These are phyloP conservation scores for Ascochyta fabae DNA, from an alignment of 2,329 filamentous ascomycete species.

Conservation along the genomic window DNA sequence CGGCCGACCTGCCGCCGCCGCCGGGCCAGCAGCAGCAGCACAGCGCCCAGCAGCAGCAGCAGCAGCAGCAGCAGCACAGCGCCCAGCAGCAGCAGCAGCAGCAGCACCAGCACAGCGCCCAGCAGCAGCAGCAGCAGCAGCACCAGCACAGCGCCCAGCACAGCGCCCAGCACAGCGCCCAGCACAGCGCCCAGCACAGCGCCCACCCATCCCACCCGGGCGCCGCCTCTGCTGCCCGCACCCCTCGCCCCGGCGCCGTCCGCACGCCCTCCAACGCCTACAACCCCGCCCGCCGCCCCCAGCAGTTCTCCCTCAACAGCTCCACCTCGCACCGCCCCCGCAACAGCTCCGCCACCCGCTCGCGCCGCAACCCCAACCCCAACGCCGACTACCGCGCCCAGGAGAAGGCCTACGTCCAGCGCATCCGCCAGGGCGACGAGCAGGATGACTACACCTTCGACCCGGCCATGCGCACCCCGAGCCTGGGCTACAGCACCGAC, in stretches of 20 bases:
- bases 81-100: constrained; percentile 17
- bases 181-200: no score
- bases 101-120: no score
- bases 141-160: constrained; percentile 7
- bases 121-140: constrained; percentile 17
- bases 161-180: constrained; percentile 27
- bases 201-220: constrained; percentile 6
- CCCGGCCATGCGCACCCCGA: constrained; percentile 70
- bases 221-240: constrained; percentile 28
- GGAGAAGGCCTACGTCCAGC: constrained; percentile 93
- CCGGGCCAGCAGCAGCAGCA: constrained; percentile 23
- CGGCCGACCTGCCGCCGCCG: constrained; percentile 34
- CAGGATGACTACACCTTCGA: constrained; percentile 71
- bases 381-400: constrained; percentile 80
- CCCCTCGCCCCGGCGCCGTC: constrained; percentile 51
- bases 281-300: constrained; percentile 55
- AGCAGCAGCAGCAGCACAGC: constrained; percentile 9
- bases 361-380: constrained; percentile 70
- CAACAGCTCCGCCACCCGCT: constrained; percentile 63
- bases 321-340: constrained; percentile 56
- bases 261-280: constrained; percentile 59
- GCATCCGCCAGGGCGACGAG: constrained; percentile 78
- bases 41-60: constrained; percentile 30
- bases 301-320: constrained; percentile 55
- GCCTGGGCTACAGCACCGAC: constrained; percentile 71